Base-by-base conservation (phyloP, 192 early-diverging fungal species). In the Backusella parvicylindrica region DNA sequence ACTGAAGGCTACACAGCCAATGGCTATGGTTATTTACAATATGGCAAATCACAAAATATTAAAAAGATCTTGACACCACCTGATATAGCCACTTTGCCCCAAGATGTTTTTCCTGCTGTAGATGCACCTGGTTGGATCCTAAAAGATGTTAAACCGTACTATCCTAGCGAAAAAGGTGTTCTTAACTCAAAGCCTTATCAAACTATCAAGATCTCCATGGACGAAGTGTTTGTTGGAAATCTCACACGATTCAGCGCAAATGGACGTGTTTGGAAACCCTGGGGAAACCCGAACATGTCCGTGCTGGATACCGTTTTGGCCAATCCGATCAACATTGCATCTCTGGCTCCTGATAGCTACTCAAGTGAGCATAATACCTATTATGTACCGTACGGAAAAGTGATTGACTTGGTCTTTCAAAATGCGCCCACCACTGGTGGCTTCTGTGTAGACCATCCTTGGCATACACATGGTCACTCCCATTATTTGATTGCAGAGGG, bases 401-500 rank as follows among this genome's bases (percentile, higher is more conserved):
- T 70, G 26, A 37, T 79, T n/a, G 77, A 79, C 35, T 26, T 79
- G 12, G 77, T 79, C 7, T 38, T 74, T 26, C 77, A 79, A 63
- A 74, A 60, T 43, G 67, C n/a, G 3, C 23, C 65, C 21, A 40
- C 26, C n/a, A 35, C 21, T 18, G 26, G n/a, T 26, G 72, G 33
- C 6, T 1, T 28, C 18, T 79, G 72, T 50, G 40, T 38, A 18
- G 37, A 0, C 33, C 78, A 79, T 38, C 73, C 78, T 26, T 75
- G 78, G 78, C 78, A 79, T 47, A 53, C 74, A 7, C 78, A 75
- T 49, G 78, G 78, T 13, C 47, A 71, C 15, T 36, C 28, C 3
- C 74, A 75, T 75, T 79, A 66, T 32, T 28, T 66, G 12, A 75
- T 79, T 40, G 68, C 78, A 4, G 35, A 79, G 23, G 78, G 78